Conservation (phyloP, 306 rosid genomes). For the Casuarina glauca region DNA sequence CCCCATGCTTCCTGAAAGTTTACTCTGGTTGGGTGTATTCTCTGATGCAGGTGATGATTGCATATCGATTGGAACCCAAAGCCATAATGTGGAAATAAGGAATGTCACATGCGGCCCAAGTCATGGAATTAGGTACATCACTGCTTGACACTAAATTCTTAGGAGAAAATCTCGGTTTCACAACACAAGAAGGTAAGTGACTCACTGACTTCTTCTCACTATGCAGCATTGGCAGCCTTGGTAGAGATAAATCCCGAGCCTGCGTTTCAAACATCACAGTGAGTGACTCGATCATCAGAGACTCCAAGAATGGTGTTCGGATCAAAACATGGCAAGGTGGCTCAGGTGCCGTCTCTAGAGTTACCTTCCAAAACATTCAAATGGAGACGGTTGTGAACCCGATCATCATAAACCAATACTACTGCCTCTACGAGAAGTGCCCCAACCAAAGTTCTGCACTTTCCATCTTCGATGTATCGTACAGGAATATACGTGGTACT, state of each 20-base stretch:
- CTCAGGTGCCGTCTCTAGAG: conserved; percentile 37
- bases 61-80: conserved; percentile 52
- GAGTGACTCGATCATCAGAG: conserved; percentile 36
- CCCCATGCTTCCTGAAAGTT: neutral
- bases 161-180: neutral
- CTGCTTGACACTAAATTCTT: neutral
- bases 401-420: conserved; percentile 57
- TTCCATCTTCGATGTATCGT: conserved; percentile 33
- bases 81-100: conserved; percentile 46
- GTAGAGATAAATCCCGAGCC: conserved; percentile 40
- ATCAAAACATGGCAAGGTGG: conserved; percentile 65
- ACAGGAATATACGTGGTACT: conserved; percentile 53
- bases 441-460: conserved; percentile 55
- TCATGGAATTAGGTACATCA: conserved; percentile 49
- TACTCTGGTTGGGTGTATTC: neutral
- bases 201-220: neutral
- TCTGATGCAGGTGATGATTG: conserved; percentile 50
- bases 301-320: conserved; percentile 50
- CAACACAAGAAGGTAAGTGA: too few species aligned
- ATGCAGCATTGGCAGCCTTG: conserved; percentile 44
- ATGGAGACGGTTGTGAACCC: conserved; percentile 48
- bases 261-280: conserved; percentile 45
- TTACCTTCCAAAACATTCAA: conserved; percentile 33
- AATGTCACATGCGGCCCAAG: conserved; percentile 52
- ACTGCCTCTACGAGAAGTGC: conserved; percentile 42